phyloP scores from a whole-genome alignment of 2,329 filamentous ascomycete genomes.

The Neurospora sp. region DNA sequence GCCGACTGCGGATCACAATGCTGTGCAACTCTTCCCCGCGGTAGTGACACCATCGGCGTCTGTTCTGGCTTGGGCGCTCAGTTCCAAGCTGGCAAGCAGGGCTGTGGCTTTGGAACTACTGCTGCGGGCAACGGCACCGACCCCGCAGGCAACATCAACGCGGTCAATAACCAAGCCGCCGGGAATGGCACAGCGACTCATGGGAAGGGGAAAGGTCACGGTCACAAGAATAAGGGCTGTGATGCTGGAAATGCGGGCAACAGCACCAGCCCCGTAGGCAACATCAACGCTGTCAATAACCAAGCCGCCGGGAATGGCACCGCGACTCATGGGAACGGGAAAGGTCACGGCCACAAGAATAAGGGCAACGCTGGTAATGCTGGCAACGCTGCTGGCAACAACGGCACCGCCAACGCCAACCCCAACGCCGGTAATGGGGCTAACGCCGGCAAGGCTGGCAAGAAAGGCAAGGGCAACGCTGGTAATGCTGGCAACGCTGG shows the following conservation, averaged over 20 bases:
- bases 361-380: background rate
- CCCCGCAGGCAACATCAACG: background rate
- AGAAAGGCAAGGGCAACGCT: background rate
- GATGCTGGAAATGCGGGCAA: background rate
- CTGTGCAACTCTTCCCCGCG: conserved; percentile 18
- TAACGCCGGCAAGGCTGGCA: background rate
- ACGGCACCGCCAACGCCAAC: background rate
- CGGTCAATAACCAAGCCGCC: background rate
- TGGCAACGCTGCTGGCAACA: background rate
- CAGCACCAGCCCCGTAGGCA: background rate
- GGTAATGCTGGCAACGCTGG: background rate
- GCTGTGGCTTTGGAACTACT: conserved; percentile 22
- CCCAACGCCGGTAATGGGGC: background rate
- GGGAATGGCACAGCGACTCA: background rate
- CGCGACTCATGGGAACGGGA: background rate
- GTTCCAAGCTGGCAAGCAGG: conserved; percentile 24
- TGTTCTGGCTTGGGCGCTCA: conserved; percentile 26
- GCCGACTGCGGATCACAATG: conserved; percentile 25
- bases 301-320: background rate
- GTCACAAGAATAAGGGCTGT: background rate
- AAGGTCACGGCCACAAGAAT: background rate
- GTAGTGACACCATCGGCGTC: conserved; percentile 20
- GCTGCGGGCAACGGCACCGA: background rate
- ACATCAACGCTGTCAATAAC: background rate
- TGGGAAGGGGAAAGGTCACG: background rate